These are phyloP conservation scores for Corynascus novoguineensis DNA, from an alignment of 495 filamentous ascomycete species.

Conservation along the genomic window DNA sequence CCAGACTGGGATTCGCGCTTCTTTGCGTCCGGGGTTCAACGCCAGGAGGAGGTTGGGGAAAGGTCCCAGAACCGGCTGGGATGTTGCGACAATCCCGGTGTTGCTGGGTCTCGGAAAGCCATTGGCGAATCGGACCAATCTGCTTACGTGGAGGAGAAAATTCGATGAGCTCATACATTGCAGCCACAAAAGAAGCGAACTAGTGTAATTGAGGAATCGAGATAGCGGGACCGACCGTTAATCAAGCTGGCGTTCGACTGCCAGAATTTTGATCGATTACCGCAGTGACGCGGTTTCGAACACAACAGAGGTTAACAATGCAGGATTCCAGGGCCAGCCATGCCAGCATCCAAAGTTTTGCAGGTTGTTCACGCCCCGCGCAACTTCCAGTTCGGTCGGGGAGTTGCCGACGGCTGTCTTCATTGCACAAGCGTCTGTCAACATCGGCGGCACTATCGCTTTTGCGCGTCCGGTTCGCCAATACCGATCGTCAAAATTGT, in stretches of 20 bases:
- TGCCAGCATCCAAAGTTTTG: too few species aligned
- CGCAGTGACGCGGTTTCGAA: too few species aligned
- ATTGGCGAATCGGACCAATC: neutral
- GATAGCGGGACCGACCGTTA: too few species aligned
- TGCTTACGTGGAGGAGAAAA: too few species aligned
- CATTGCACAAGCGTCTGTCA: neutral
- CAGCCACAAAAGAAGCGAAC: neutral
- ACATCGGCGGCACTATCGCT: too few species aligned
- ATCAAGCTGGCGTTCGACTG: too few species aligned
- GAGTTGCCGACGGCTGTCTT: too few species aligned
- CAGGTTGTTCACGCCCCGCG: too few species aligned
- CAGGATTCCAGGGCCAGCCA: too few species aligned
- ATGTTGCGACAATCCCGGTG: neutral
- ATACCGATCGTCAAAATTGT: neutral
- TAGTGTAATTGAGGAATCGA: neutral
- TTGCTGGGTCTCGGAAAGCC: neutral
- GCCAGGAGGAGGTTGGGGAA: neutral
- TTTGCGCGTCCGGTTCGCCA: neutral
- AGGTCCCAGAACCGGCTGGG: neutral
- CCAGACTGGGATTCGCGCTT: neutral
- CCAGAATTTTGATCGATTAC: too few species aligned
- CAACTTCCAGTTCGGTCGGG: too few species aligned
- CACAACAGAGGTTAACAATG: neutral
- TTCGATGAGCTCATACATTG: constrained; percentile 1
- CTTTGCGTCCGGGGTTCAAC: neutral